Conservation (phyloP, 2,329 filamentous ascomycete species). For the Fusarium tjaetaba region DNA sequence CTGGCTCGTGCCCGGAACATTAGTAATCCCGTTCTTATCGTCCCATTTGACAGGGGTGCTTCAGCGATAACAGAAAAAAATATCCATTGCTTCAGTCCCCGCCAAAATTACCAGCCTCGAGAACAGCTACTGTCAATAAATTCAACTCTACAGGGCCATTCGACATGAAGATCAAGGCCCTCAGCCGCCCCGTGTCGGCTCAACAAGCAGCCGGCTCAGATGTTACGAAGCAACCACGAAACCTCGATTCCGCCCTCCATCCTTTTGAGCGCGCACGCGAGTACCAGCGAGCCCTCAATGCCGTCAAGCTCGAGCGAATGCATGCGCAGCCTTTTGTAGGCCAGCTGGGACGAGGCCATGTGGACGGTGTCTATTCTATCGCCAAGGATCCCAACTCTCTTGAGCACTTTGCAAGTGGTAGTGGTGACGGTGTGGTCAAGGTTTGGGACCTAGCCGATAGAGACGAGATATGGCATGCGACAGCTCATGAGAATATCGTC, state of each 20-base stretch:
- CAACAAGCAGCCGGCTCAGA: conserved; percentile 74
- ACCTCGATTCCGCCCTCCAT: conserved; percentile 85
- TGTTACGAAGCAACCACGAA: conserved; percentile 72
- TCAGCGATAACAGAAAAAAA: conserved; percentile 47
- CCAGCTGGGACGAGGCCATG: conserved; percentile 88
- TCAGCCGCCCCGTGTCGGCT: conserved; percentile 71
- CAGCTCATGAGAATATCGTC: conserved; percentile 92
- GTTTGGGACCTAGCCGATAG: conserved; percentile 82
- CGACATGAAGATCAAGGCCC: conserved; percentile 70
- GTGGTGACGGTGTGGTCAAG: conserved; percentile 93
- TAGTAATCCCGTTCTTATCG: conserved; percentile 48
- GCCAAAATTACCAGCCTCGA: conserved; percentile 29
- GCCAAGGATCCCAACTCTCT: conserved; percentile 82
- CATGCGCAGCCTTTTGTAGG: conserved; percentile 80
- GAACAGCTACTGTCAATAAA: conserved; percentile 1
- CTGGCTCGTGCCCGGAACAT: conserved; percentile 40
- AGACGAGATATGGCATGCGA: conserved; percentile 79
- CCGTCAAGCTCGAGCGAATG: conserved; percentile 93
- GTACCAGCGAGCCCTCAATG: conserved; percentile 69
- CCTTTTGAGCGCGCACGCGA: conserved; percentile 92
- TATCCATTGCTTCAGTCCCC: conserved; percentile 37
- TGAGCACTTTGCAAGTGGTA: conserved; percentile 81
- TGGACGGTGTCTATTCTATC: conserved; percentile 85
- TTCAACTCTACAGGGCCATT: neutral
- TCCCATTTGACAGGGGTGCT: neutral